Evolutionary conservation across 495 filamentous ascomycete genomes (phyloP), one percentile per base, ranked within the genome.

Genomic region (Niebla homalea): DNA sequence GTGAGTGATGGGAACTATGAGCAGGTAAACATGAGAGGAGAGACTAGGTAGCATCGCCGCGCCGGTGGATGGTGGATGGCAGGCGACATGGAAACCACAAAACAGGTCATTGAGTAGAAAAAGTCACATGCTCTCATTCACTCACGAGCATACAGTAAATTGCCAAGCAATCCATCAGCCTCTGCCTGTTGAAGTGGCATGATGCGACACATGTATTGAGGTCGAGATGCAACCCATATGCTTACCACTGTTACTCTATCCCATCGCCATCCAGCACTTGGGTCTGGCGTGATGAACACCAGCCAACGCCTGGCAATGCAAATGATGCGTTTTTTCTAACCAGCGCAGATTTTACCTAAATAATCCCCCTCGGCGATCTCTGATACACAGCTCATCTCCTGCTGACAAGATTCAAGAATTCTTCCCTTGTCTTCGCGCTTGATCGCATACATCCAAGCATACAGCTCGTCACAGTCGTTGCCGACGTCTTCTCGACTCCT

Each of bases 401-500:
- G 62, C 85, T 83, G 36, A 95, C 68, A 22, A 95, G 75, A 40
- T 79, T 90, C 58, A 94, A 66, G 61, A 97, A 98, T 67, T 98
- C 92, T 60, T 95, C 89, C 46, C 92, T 74, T 4, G 89, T 95
- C 72, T 90, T 95, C 32, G 87, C 87, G 60, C 85, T 89, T 19
- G 83, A 83, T 57, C 90, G 81, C 74, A 97, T 93, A 62, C 87
- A 85, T 20, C 92, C 93, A 22, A 96, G 74, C 73, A 97, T 94
- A 60, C 90, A 96, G 66, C 89, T 96, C 29, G 92, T 97, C 23
- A 87, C 90, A 11, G 93, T 97, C 14, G 73, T 85, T 41, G 84
- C 81, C 39, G 77, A 78, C 5, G 86, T 85, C 72, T 99, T 96
- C 63, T 94, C 77, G 22, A 96, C 88, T 1, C 89, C 89, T 20